These are phyloP conservation scores for Mucor velutinosus DNA, from an alignment of 371 early-diverging fungal species.

Conservation along the genomic window DNA sequence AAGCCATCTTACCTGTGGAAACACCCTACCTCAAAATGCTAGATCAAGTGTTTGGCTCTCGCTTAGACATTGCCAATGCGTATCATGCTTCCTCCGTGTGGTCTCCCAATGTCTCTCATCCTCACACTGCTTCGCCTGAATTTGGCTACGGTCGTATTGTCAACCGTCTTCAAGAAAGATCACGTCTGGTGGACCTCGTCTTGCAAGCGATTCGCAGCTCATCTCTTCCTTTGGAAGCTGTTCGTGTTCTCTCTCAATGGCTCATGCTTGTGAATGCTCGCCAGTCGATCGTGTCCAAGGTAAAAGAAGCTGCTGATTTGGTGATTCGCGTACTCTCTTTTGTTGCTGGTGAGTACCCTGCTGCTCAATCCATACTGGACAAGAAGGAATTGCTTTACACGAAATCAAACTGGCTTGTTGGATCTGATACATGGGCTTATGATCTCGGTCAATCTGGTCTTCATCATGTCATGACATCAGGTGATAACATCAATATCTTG, in stretches of 20 bases:
- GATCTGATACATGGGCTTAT: conserved; percentile 81
- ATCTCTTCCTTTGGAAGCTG: conserved; percentile 51
- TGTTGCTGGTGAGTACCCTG: conserved; percentile 4
- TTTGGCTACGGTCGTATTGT: conserved; percentile 82
- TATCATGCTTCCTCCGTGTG: conserved; percentile 41
- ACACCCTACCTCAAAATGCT: conserved; percentile 80
- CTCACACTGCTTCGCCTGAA: conserved; percentile 65
- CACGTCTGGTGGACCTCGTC: conserved; percentile 55
- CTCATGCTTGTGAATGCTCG: conserved; percentile 60
- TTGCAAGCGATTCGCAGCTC: conserved; percentile 58
- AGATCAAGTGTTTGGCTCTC: conserved; percentile 69
- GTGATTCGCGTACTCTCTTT: conserved; percentile 17
- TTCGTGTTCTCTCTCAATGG: conserved; percentile 65
- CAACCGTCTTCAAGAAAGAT: conserved; percentile 66
- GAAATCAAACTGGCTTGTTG: conserved; percentile 82
- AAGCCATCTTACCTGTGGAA: conserved; percentile 28
- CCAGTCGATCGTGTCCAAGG: conserved; percentile 29
- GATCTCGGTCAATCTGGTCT: conserved; percentile 87
- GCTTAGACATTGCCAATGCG: conserved; percentile 76
- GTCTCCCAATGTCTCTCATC: conserved; percentile 32
- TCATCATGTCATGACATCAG: conserved; percentile 85
- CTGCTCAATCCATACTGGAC: conserved; percentile 32
- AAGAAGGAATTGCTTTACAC: conserved; percentile 42
- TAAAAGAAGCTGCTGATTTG: conserved; percentile 32
- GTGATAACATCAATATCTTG: conserved; percentile 83